Evolutionary conservation across 352 stramenopile genomes (phyloP), one percentile per base, ranked within the genome.

Genomic region (Phytophthora chlamydospora): DNA sequence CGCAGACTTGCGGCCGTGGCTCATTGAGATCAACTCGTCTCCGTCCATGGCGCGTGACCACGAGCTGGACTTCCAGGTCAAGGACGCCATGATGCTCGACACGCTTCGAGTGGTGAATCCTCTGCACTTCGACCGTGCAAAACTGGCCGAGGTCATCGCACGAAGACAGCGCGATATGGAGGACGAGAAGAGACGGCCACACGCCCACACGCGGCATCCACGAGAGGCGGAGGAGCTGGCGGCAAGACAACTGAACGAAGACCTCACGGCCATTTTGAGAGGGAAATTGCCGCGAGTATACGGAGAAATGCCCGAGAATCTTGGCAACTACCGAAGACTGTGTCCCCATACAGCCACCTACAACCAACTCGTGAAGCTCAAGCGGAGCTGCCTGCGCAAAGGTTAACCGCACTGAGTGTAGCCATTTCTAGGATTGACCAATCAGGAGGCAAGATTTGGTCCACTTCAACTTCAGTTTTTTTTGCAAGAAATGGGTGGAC

Each of bases 21-120:
- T 99, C 6, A 95, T 99, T 35, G 96, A 99, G 73, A 97, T 99
- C 53, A 99, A 99, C 66, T 90, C 91, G 43, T 97, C 88, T 51
- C 96, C 96, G 19, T 97, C 88, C 9, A 90, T 99, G 76, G 88
- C 77, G 14, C 77, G 90, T 16, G 91, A 98, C 38, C 89, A 93
- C 36, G 55, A 76, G 6, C 64, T 98, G 21, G 94, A 98, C 73
- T 80, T 71, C 40, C 73, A 87, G 54, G 80, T 98, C 27, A 98
- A 98, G 72, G 88, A 95, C 48, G 69, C 75, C 5, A 75, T 98
- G 55, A 91, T 98, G 50, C 52, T 82, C 16, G 89, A 98, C 68
- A 97, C 88, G 21, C 75, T 98, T 41, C 57, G 66, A n/a, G 66
- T 98, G 14, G 83, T 98, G 17, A 69, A 95, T 21, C 88, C 91